Evolutionary conservation across 805 yeast species (phyloP), one percentile per base, ranked within the genome.

Genomic region (Pichia sporocuriosa): DNA sequence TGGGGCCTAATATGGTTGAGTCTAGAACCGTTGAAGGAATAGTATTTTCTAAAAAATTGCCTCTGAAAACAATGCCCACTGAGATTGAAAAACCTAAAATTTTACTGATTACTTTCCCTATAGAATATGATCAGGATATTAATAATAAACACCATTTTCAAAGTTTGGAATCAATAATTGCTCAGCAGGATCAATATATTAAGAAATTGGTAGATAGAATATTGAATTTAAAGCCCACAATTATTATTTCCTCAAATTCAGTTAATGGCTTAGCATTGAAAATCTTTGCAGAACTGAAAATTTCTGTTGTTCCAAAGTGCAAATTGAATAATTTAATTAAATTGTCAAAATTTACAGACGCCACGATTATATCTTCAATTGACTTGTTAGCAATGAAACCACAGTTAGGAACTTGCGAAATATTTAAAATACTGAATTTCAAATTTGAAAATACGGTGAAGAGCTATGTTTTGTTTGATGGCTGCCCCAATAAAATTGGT

Each of bases 151-250:
- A 43, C 12, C 49, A 42, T 35, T 51, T 47, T 29, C 47, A 49
- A 26, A 47, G 52, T 34, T 39, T 51, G 13, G 54, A 51, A 26
- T 84, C 94, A 1, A 81, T 90, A 1, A 68, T 86, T 37, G 84
- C 90, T 0, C 97, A 93, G 56, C 97, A 90, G 55, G 68, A 75
- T 36, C 96, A 90, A 51, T 90, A 82, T 54, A 69, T 93, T 35
- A 75, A 80, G 41, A 89, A 87, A 53, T 66, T 90, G 25, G 93
- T 88, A 0, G 81, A 82, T 2, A 70, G 97, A 47, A 76, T 93
- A 16, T 67, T 78, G 3, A 79, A 89, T 0, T 63, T 93, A 43
- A 75, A 73, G 37, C 96, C 99, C 0, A 85, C 77, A 51, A 68
- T 93, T 20, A 70, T 94, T 1, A 73, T 90, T 25, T 81, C 84